These are phyloP conservation scores for Malassezia dermatis DNA, from an alignment of 1,284 basidiomycete genomes.

Conservation along the genomic window DNA sequence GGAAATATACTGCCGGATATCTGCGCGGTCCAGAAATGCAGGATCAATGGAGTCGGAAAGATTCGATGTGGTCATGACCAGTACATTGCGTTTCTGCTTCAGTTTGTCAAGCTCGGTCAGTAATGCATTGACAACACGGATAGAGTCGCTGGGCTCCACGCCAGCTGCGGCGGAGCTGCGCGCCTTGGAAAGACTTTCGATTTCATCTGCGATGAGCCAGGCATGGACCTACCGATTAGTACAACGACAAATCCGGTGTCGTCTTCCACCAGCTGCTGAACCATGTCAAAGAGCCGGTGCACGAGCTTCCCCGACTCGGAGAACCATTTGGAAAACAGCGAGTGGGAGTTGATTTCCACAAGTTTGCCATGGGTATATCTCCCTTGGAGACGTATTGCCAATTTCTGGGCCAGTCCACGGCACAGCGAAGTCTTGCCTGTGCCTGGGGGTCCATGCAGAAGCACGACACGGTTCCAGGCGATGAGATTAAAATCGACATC, in stretches of 20 bases:
- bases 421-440: constrained; percentile 96
- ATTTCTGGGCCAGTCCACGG: constrained; percentile 85
- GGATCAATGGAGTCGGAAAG: constrained; percentile 85
- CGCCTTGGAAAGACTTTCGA: constrained; percentile 87
- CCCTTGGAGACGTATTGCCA: constrained; percentile 76
- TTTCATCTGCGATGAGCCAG: constrained; percentile 57
- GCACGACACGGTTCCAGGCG: constrained; percentile 84
- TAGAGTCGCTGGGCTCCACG: constrained; percentile 87
- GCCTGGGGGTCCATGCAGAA: constrained; percentile 92
- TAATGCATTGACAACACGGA: constrained; percentile 91
- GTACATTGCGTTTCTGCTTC: constrained; percentile 78
- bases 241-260: constrained; percentile 83
- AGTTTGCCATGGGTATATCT: constrained; percentile 76
- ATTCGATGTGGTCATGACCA: constrained; percentile 95
- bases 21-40: constrained; percentile 91
- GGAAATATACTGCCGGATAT: constrained; percentile 89
- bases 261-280: constrained; percentile 77
- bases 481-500: constrained; percentile 83
- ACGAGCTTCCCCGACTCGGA: constrained; percentile 97
- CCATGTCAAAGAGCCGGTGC: constrained; percentile 77
- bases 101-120: constrained; percentile 94
- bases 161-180: constrained; percentile 85
- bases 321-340: constrained; percentile 55
- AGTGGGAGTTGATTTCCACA: constrained; percentile 72
- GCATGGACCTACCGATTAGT: constrained; percentile 58